phyloP scores from a whole-genome alignment of 129 eudicot genomes.

The Tagetes patula region DNA sequence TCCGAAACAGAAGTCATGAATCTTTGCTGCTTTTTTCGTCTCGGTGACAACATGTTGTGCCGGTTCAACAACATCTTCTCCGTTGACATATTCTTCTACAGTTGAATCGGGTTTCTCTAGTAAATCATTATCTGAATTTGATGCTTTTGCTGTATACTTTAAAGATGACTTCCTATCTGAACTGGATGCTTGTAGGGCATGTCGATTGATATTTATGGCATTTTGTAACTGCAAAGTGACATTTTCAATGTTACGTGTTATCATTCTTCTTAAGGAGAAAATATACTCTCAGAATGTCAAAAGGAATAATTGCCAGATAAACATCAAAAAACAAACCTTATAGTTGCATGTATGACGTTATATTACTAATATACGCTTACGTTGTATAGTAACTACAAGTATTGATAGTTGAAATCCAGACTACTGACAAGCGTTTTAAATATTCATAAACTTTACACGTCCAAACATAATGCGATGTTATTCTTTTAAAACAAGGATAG shows the following conservation, averaged over 20 bases:
- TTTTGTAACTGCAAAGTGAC: conserved; percentile 37
- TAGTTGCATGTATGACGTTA: not conserved
- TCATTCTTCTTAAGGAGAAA: not conserved
- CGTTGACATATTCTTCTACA: conserved; percentile 38
- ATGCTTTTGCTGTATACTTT: conserved; percentile 42
- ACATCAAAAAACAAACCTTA: not conserved
- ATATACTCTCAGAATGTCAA: not conserved
- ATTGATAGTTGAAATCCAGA: conserved; percentile 4
- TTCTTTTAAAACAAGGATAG: not conserved
- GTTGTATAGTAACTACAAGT: not conserved
- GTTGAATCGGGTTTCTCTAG: conserved; percentile 31
- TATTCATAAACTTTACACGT: not conserved
- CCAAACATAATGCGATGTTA: not conserved
- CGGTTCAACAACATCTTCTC: conserved; percentile 34
- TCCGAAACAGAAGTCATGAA: conserved; percentile 93
- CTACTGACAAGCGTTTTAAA: not conserved
- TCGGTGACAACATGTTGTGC: conserved; percentile 27
- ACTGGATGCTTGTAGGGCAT: conserved; percentile 36
- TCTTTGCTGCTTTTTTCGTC: conserved; percentile 67
- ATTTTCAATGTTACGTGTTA: conserved; percentile 10
- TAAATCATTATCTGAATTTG: conserved; percentile 38
- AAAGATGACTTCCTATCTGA: conserved; percentile 39
- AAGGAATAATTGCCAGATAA: not conserved
- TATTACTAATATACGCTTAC: not conserved
- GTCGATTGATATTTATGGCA: conserved; percentile 43